Percentiles rank a stretch among this genome's conserved stretches.
phyloP scores from a whole-genome alignment of 176 grass and related monocot species.

The Avena insularis region DNA sequence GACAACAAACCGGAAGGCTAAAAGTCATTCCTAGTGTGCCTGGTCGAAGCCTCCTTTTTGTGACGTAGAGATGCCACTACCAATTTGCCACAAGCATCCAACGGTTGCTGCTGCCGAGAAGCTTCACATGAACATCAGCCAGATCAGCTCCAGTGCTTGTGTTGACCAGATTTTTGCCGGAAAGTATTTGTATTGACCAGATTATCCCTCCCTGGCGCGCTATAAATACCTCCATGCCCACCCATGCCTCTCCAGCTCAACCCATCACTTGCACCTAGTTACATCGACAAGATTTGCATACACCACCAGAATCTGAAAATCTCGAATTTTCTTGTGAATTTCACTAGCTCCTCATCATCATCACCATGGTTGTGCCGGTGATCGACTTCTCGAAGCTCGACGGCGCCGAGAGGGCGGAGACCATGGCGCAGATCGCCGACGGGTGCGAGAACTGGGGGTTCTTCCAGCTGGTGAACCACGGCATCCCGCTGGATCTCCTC shows the following conservation, averaged over 20 bases:
- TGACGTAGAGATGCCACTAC: not conserved
- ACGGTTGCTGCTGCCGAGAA: constrained; percentile 35
- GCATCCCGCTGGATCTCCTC: constrained; percentile 54
- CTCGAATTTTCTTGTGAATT: not conserved
- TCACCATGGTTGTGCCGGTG: constrained; percentile 53
- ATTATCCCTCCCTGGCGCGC: not conserved
- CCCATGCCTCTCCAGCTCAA: constrained; percentile 26
- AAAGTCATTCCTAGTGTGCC: too few species aligned
- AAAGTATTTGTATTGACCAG: not conserved
- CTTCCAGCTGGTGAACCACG: constrained; percentile 65
- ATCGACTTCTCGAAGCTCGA: constrained; percentile 71
- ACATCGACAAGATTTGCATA: constrained; percentile 28
- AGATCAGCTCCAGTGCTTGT: constrained; percentile 5
- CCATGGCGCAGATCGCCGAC: constrained; percentile 45
- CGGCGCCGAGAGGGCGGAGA: constrained; percentile 17
- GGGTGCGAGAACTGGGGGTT: constrained; percentile 67
- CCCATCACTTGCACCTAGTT: constrained; percentile 10
- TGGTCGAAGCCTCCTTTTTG: not conserved
- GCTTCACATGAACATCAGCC: constrained; percentile 30
- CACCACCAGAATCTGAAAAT: not conserved
- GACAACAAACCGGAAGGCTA: too few species aligned
- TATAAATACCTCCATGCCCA: constrained; percentile 37
- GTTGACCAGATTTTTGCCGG: constrained; percentile 32
- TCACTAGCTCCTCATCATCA: not conserved
- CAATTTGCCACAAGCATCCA: constrained; percentile 42